Percentiles rank a stretch among this genome's conserved stretches.
These are phyloP conservation scores for Xanthoconium purpureum DNA, from an alignment of 768 basidiomycete species.

Conservation along the genomic window DNA sequence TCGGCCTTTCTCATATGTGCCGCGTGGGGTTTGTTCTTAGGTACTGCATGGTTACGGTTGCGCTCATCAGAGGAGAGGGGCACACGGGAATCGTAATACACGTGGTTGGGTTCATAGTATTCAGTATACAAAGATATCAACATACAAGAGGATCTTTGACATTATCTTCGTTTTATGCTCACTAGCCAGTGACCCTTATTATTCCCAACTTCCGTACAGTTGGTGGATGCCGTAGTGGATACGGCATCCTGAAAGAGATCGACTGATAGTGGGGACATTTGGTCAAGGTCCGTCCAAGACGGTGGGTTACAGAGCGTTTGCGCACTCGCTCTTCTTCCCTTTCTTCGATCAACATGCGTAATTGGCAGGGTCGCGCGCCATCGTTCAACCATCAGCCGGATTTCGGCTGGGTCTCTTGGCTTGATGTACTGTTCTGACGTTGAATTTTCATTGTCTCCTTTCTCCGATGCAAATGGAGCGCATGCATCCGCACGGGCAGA, in stretches of 20 bases:
- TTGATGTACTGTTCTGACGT: slow-evolving; percentile 17
- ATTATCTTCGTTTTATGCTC: slow-evolving; percentile 23
- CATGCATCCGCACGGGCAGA: slow-evolving; percentile 19
- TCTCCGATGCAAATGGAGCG: slow-evolving; percentile 22
- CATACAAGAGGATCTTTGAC: not conserved
- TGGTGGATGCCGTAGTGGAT: slow-evolving; percentile 31
- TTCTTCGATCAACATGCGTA: slow-evolving; percentile 6
- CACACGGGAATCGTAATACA: not conserved
- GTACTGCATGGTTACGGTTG: slow-evolving; percentile 56
- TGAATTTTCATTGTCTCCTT: slow-evolving; percentile 10
- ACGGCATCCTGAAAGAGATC: slow-evolving; percentile 25
- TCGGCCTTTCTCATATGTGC: slow-evolving; percentile 42
- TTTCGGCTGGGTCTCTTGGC: slow-evolving; percentile 23
- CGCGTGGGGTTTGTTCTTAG: slow-evolving; percentile 66
- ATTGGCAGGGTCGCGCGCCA: slow-evolving; percentile 31
- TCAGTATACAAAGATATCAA: not conserved
- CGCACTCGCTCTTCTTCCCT: slow-evolving; percentile 7
- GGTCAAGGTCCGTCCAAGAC: slow-evolving; percentile 6
- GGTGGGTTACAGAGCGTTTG: slow-evolving; percentile 4
- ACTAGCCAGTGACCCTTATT: slow-evolving; percentile 34
- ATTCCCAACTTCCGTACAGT: slow-evolving; percentile 30
- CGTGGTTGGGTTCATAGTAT: not conserved
- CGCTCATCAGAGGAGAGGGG: slow-evolving; percentile 41
- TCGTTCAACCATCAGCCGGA: slow-evolving; percentile 29
- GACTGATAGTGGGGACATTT: slow-evolving; percentile 17